phyloP scores from a whole-genome alignment of 192 early-diverging fungal species.

The Funneliformis mosseae region DNA sequence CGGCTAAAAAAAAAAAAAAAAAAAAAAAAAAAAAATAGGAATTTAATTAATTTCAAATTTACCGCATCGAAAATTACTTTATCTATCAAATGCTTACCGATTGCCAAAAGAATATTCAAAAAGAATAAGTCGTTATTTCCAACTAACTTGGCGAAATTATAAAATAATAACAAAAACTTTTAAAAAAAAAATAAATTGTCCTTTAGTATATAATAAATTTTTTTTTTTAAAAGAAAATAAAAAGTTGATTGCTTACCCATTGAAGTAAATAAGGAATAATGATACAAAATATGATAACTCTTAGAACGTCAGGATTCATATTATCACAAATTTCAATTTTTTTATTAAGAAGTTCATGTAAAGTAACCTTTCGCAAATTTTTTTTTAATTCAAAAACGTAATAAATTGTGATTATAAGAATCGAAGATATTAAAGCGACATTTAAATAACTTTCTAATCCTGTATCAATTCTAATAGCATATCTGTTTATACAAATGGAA shows the following conservation, averaged over 20 bases:
- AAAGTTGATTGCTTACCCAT: not conserved
- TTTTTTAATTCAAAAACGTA: not conserved
- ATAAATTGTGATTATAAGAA: not conserved
- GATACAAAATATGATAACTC: not conserved
- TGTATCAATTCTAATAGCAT: not conserved
- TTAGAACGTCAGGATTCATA: not conserved
- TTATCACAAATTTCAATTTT: not conserved
- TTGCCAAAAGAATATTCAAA: not conserved
- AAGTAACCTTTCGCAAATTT: not conserved
- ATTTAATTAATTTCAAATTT: too few relatives aligned
- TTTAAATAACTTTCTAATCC: not conserved
- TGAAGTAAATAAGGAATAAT: not conserved
- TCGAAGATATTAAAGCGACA: not conserved
- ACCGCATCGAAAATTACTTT: too few relatives aligned
- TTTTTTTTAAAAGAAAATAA: too few relatives aligned
- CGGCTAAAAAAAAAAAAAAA: too few relatives aligned
- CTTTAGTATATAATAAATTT: too few relatives aligned
- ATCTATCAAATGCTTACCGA: not conserved
- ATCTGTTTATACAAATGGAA: too few relatives aligned
- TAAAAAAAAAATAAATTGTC: too few relatives aligned
- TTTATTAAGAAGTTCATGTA: not conserved
- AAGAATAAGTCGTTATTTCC: not conserved
- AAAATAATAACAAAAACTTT: too few relatives aligned
- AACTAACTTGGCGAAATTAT: not conserved
- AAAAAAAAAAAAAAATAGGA: too few relatives aligned